Evolutionary conservation across 2,329 filamentous ascomycete genomes (phyloP).

Genomic region (Scopulariopsis brevicaulis): DNA sequence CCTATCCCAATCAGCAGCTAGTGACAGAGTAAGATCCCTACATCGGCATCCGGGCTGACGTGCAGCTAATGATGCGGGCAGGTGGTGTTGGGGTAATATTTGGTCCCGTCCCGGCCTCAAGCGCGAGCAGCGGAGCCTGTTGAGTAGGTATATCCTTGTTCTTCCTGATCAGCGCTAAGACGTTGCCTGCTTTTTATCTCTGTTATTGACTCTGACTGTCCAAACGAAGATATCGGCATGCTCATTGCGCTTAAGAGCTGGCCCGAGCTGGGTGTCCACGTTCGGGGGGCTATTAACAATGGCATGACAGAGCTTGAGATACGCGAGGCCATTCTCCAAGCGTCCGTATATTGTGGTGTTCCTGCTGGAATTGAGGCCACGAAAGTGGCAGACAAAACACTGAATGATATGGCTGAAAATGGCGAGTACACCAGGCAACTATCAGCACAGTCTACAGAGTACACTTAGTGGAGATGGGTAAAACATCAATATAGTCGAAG

Average conservation of each 20-base stretch:
- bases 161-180: not conserved
- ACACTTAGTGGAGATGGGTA: not conserved
- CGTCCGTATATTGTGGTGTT: conserved; percentile 26
- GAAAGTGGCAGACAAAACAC: conserved; percentile 12
- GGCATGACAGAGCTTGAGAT: conserved; percentile 42
- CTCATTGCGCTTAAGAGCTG: conserved; percentile 47
- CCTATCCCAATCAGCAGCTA: conserved; percentile 46
- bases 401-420: conserved; percentile 12
- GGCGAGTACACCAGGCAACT: not conserved
- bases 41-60: not conserved
- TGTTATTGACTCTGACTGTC: not conserved
- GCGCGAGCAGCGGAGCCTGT: conserved; percentile 44
- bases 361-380: conserved; percentile 26
- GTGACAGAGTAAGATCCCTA: conserved; percentile 36
- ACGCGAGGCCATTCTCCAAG: conserved; percentile 39
- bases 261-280: conserved; percentile 47
- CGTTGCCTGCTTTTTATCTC: not conserved
- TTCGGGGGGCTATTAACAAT: conserved; percentile 50
- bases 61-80: not conserved
- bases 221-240: conserved; percentile 41
- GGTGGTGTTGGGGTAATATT: conserved; percentile 43
- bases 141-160: conserved; percentile 13
- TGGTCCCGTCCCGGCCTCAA: conserved; percentile 52
- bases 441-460: not conserved
- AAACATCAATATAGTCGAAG: not conserved